Conservation (phyloP, 768 basidiomycete species). For the Kwoniella mangroviensis region DNA sequence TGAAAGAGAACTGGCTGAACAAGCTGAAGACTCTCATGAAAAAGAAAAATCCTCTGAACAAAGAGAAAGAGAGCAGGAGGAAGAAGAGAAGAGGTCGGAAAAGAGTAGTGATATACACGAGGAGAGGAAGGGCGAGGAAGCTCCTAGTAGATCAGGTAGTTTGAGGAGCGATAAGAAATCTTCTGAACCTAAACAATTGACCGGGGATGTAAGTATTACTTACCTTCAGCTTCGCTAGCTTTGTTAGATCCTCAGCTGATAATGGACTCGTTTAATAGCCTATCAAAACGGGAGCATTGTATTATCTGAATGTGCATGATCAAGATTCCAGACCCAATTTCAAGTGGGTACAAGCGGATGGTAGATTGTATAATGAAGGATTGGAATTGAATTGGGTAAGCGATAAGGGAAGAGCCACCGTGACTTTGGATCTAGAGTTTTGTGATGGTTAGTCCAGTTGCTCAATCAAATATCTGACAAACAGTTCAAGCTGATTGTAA, state of each 20-base stretch:
- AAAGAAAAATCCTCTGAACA: not conserved
- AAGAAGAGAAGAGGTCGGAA: not conserved
- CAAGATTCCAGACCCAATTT: conserved; percentile 64
- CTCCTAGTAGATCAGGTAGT: conserved; percentile 20
- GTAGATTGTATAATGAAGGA: conserved; percentile 73
- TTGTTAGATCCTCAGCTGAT: not conserved
- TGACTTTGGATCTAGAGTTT: conserved; percentile 82
- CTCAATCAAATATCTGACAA: too few species aligned
- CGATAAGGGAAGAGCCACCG: conserved; percentile 78
- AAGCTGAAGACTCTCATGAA: conserved; percentile 23
- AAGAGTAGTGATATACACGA: not conserved
- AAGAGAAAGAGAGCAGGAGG: not conserved
- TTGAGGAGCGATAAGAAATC: conserved; percentile 17
- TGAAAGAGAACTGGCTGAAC: conserved; percentile 35
- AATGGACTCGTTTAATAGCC: conserved; percentile 63
- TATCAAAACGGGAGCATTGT: conserved; percentile 78
- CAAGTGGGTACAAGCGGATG: conserved; percentile 80
- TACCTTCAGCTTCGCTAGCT: not conserved
- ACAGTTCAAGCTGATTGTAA: conserved; percentile 1
- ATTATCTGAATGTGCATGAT: conserved; percentile 92
- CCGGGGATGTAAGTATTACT: conserved; percentile 33
- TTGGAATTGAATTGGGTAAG: conserved; percentile 86
- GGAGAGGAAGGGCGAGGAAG: not conserved
- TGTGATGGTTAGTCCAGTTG: conserved; percentile 60
- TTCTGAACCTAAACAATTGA: conserved; percentile 22